Percentiles rank a stretch among this genome's conserved stretches.
phyloP scores from a whole-genome alignment of 1,284 basidiomycete genomes.

The Pseudozyma sp. region DNA sequence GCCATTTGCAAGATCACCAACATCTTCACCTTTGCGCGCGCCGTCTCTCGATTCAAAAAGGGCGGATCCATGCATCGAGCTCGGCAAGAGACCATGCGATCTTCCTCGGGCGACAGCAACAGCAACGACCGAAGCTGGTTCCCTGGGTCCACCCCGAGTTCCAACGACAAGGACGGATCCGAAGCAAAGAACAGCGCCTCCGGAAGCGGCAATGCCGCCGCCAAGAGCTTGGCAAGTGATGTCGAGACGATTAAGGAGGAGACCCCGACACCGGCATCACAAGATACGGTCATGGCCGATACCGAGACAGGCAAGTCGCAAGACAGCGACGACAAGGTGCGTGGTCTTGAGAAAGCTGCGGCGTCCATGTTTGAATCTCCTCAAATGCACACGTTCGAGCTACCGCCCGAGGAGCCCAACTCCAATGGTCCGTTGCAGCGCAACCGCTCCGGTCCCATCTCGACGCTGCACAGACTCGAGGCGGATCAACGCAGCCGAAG shows the following conservation, averaged over 20 bases:
- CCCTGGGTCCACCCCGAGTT: constrained; percentile 15
- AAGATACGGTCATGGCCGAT: not conserved
- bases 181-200: constrained; percentile 4
- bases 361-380: constrained; percentile 36
- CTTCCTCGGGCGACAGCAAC: constrained; percentile 24
- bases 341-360: constrained; percentile 17
- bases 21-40: constrained; percentile 66
- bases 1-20: constrained; percentile 65
- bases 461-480: constrained; percentile 21
- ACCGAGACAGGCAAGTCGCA: not conserved
- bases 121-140: constrained; percentile 37
- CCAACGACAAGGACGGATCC: constrained; percentile 8
- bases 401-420: constrained; percentile 24
- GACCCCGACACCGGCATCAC: constrained; percentile 7
- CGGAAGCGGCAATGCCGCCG: not conserved
- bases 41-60: constrained; percentile 66
- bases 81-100: constrained; percentile 23
- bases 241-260: constrained; percentile 33
- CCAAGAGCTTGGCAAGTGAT: not conserved
- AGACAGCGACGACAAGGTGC: constrained; percentile 1
- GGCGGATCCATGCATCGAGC: constrained; percentile 34
- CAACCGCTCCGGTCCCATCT: constrained; percentile 28
- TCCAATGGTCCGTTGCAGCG: constrained; percentile 35
- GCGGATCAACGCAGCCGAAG: not conserved
- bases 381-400: constrained; percentile 42